Evolutionary conservation across 2,329 filamentous ascomycete genomes (phyloP), one percentile per base, ranked within the genome.

Genomic region (Colletotrichum kahawae): DNA sequence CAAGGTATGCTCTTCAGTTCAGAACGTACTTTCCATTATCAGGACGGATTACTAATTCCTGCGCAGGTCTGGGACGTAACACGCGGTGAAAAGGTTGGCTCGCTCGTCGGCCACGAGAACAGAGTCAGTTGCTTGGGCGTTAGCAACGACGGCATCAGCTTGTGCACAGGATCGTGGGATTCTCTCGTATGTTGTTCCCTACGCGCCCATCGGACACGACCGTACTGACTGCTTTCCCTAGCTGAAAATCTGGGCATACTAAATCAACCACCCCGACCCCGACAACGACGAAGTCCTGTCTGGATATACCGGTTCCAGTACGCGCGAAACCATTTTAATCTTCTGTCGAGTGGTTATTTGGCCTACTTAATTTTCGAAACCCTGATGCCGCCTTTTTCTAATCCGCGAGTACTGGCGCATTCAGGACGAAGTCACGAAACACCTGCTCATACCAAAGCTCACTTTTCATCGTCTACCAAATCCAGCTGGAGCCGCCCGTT

Each of bases 101-200:
- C 96, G 71, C 90, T 99, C 75, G 96, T 97, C 82, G 97, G 97
- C 81, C 97, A 99, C 86, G 96, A 98, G 87, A 99, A 99, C 89
- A 94, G 97, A 79, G 97, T 99, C 84, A 98, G 96, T 91, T 99
- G 97, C 87, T 89, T 99, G 83, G 97, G 97, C 79, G 97, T 99
- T 81, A 98, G 96, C 90, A 98, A 98, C 85, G 97, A 99, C 83
- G 97, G 96, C 77, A 98, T 98, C 88, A 98, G 96, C 89, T 90
- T 99, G 88, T 98, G 97, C 92, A 99, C 97, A 82, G 97, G 97
- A 85, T 99, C 97, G 80, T 99, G 97, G 97, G 97, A 99, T 88
- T 98, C 97, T 82, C 91, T 98, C 90, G 97, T 98, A 91, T 88
- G 95, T 91, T 43, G 7, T n/a, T 51, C 38, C 13, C n/a, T 34